phyloP scores from a whole-genome alignment of 1,284 basidiomycete species.

The Tranzscheliella williamsii region DNA sequence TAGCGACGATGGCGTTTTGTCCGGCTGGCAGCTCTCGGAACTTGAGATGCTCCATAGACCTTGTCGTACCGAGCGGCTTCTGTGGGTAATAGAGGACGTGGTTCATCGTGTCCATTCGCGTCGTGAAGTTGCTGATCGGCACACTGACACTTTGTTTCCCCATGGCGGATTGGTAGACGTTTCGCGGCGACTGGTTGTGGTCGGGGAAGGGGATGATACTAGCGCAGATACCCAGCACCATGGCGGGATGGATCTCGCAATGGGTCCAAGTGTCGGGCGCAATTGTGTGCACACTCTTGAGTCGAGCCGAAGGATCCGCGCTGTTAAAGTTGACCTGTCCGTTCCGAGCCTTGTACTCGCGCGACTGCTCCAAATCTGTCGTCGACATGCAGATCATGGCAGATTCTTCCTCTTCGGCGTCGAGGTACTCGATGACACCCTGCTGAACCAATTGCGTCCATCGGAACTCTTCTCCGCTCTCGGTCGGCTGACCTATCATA shows the following conservation, averaged over 20 bases:
- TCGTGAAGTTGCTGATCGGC: constrained; percentile 93
- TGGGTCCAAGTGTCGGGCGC: constrained; percentile 78
- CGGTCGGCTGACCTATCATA: constrained; percentile 66
- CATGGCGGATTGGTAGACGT: constrained; percentile 91
- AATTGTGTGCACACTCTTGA: constrained; percentile 64
- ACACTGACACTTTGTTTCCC: constrained; percentile 99
- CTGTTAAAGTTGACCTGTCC: constrained; percentile 69
- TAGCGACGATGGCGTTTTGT: constrained; percentile 97
- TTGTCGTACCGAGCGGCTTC: constrained; percentile 95
- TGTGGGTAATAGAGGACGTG: constrained; percentile 99
- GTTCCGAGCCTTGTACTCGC: constrained; percentile 63
- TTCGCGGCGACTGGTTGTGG: constrained; percentile 99
- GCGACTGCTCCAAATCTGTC: constrained; percentile 81
- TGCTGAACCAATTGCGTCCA: constrained; percentile 85
- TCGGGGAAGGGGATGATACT: constrained; percentile 99
- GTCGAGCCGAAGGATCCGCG: constrained; percentile 81
- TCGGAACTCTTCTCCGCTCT: constrained; percentile 64
- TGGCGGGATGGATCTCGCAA: constrained; percentile 98
- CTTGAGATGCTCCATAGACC: constrained; percentile 97
- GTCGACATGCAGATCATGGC: constrained; percentile 99
- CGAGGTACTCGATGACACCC: constrained; percentile 90
- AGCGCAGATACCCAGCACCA: constrained; percentile 98
- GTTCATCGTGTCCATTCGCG: constrained; percentile 68
- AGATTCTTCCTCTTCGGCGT: constrained; percentile 98
- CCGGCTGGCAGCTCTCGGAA: constrained; percentile 97